Evolutionary conservation across 2,329 filamentous ascomycete genomes (phyloP).

Genomic region (Hypocrella siamensis): DNA sequence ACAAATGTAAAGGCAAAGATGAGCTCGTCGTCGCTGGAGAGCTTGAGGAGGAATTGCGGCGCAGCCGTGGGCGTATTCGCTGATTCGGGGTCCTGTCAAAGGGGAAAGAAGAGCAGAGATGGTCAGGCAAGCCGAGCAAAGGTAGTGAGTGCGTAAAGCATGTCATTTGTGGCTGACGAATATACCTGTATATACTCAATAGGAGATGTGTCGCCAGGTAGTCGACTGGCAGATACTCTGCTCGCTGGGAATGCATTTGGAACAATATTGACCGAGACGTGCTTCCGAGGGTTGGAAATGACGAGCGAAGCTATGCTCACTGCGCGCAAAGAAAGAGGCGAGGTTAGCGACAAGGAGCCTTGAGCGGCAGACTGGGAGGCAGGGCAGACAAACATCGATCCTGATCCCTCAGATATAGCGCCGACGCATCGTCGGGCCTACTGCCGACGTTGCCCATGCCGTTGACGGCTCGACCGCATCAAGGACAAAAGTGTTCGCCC

Average conservation of each 20-base stretch:
- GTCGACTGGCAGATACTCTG: conserved; percentile 56
- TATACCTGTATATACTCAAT: conserved; percentile 86
- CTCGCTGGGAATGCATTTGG: conserved; percentile 83
- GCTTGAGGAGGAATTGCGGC: conserved; percentile 70
- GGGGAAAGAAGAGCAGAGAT: background rate
- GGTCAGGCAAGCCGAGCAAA: background rate
- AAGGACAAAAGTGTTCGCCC: conserved; percentile 3
- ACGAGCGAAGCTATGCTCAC: conserved; percentile 76
- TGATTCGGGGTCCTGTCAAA: conserved; percentile 58
- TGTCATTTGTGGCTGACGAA: conserved; percentile 7
- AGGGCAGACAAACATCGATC: conserved; percentile 58
- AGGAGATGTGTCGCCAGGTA: conserved; percentile 55
- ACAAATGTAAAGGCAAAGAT: conserved; percentile 87
- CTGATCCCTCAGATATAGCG: conserved; percentile 81
- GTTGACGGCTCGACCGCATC: conserved; percentile 9
- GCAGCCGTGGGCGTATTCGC: conserved; percentile 24
- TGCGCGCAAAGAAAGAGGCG: conserved; percentile 19
- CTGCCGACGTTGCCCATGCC: conserved; percentile 89
- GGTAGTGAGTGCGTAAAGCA: background rate
- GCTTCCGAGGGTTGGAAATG: conserved; percentile 66
- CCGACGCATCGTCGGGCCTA: conserved; percentile 66
- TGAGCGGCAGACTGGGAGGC: no score
- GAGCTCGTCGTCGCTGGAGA: conserved; percentile 83
- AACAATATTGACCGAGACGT: conserved; percentile 58
- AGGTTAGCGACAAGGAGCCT: background rate